Evolutionary conservation across 1,284 basidiomycete genomes (phyloP).

Genomic region (Leccinum pachyderme): DNA sequence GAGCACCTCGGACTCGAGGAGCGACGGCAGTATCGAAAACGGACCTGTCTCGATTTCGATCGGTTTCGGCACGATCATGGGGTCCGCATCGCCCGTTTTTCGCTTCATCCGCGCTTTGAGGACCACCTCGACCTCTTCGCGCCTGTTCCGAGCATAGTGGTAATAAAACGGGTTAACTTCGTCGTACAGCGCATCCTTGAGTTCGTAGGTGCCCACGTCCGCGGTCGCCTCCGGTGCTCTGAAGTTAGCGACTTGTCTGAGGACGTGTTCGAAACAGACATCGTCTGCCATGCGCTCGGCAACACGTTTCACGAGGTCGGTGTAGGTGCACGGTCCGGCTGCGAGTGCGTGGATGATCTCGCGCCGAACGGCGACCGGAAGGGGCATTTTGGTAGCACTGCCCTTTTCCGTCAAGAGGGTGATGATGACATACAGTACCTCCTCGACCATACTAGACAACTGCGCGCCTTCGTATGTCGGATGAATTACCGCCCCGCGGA

Average conservation of each 20-base stretch:
- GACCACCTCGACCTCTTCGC: slow-evolving; percentile 89
- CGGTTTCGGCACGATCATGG: slow-evolving; percentile 73
- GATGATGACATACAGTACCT: slow-evolving; percentile 87
- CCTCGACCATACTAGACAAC: slow-evolving; percentile 86
- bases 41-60: slow-evolving; percentile 67
- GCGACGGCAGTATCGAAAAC: slow-evolving; percentile 56
- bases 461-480: slow-evolving; percentile 70
- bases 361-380: slow-evolving; percentile 68
- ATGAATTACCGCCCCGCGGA: slow-evolving; percentile 61
- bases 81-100: slow-evolving; percentile 59
- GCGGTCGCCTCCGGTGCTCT: slow-evolving; percentile 74
- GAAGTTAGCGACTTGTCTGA: slow-evolving; percentile 82
- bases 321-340: slow-evolving; percentile 85
- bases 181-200: slow-evolving; percentile 80
- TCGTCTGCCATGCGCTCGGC: slow-evolving; percentile 90
- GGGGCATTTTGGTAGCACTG: slow-evolving; percentile 69
- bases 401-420: slow-evolving; percentile 84
- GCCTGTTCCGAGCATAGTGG: slow-evolving; percentile 93
- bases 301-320: slow-evolving; percentile 89
- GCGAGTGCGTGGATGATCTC: slow-evolving; percentile 93
- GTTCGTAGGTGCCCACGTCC: slow-evolving; percentile 85
- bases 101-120: slow-evolving; percentile 71
- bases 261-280: slow-evolving; percentile 77
- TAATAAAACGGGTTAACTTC: slow-evolving; percentile 97
- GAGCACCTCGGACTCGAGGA: slow-evolving; percentile 67